Evolutionary conservation across 2,329 filamentous ascomycete species (phyloP), one percentile per base, ranked within the genome.

Genomic region (Calonectria pseudoreteaudii): DNA sequence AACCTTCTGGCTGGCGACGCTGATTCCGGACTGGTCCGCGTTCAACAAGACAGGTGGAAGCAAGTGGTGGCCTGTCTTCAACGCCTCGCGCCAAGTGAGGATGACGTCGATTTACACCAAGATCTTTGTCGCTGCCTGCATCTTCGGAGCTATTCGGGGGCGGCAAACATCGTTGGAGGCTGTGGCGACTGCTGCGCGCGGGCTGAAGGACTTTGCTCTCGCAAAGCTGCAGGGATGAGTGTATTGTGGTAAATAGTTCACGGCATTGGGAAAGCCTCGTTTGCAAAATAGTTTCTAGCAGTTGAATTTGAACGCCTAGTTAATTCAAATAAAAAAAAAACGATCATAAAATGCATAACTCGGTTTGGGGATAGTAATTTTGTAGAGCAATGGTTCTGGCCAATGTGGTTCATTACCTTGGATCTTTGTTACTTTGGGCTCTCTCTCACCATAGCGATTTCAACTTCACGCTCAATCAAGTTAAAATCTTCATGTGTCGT

Each of bases 1-100:
- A 10, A 76, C 75, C 4, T 84, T 80, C 72, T 84, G 83, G 82
- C 71, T 76, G 30, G 77, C 78, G 20, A 86, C 86, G n/a, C 20
- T 69, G 66, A 31, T 75, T 14, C 71, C 71, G 2, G 74, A 75
- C 68, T 74, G 60, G 74, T 69, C 66, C 20, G 69, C 72, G 0
- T 75, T 75, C 16, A 68, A 73, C 26, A 34, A 70, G 16, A 62
- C 67, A 1, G 73, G 73, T 18, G 44, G 23, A 28, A 75, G 44
- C 53, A 28, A 31, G 16, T 34, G 56, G 70, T 73, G 73, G 70
- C 64, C 68, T 31, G 30, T 68, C 4, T 52, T 66, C 2, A 36
- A 56, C 18, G 41, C 50, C 20, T 13, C 9, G 66, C 60, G 49
- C 2, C 38, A 68, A 5, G 26, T 66, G 31, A 68, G 18, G 18